Percentiles rank a stretch among this genome's conserved stretches.
Conservation (phyloP, 176 grass and related monocot species). For the Carex scoparia region DNA sequence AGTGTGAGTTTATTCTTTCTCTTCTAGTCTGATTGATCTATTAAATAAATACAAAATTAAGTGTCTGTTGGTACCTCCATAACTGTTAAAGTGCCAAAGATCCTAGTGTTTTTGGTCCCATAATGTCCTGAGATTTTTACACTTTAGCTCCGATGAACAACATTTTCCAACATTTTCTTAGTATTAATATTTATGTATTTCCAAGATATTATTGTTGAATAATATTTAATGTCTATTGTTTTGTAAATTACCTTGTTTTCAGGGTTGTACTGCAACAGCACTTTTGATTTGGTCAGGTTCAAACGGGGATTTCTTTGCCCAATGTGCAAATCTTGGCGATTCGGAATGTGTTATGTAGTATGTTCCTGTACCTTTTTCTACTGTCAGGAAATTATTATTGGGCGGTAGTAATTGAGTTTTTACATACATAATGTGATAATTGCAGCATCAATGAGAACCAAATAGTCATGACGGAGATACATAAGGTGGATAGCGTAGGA, state of each 20-base stretch:
- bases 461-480: conserved; percentile 74
- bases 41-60: neutral
- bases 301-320: conserved; percentile 62
- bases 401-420: neutral
- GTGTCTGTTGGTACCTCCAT: neutral
- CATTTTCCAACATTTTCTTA: neutral
- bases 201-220: neutral
- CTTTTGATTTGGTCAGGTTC: conserved; percentile 78
- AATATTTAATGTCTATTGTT: neutral
- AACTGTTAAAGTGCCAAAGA: neutral
- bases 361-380: neutral
- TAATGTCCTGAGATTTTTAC: neutral
- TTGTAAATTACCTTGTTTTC: conserved; percentile 24
- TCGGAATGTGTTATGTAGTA: conserved; percentile 76
- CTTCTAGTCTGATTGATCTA: neutral
- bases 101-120: neutral
- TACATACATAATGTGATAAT: neutral
- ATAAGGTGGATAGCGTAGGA: conserved; percentile 60
- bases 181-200: neutral
- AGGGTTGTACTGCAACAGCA: conserved; percentile 85
- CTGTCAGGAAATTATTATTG: neutral
- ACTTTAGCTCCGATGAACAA: neutral
- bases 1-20: neutral
- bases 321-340: conserved; percentile 91
- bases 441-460: conserved; percentile 45